Conservation (phyloP, 2,329 filamentous ascomycete genomes). For the Verticillium zaregamsianum region DNA sequence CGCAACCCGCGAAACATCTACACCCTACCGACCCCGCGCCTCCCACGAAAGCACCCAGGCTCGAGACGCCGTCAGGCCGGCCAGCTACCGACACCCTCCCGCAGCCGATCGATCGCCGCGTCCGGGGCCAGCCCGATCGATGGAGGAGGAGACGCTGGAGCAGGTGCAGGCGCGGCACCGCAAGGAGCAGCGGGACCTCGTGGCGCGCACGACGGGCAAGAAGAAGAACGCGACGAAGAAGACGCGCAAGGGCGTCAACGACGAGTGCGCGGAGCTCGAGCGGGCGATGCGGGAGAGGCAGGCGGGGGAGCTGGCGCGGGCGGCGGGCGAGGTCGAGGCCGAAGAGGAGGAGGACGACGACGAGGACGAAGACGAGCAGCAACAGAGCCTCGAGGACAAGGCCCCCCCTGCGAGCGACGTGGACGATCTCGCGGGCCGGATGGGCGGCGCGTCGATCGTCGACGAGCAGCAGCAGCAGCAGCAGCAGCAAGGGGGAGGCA, state of each 20-base stretch:
- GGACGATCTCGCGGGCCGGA: slow-evolving; percentile 4
- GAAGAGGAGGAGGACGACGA: slow-evolving; percentile 17
- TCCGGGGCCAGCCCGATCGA: slow-evolving; percentile 17
- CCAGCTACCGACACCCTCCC: background rate
- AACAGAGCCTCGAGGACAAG: slow-evolving; percentile 3
- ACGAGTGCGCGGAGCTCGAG: slow-evolving; percentile 72
- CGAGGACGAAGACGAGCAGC: slow-evolving; percentile 3
- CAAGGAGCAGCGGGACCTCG: slow-evolving; percentile 84
- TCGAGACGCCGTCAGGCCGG: no score
- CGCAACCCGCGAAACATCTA: no score
- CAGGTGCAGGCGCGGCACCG: slow-evolving; percentile 75
- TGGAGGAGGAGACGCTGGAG: slow-evolving; percentile 56
- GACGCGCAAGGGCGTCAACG: slow-evolving; percentile 69
- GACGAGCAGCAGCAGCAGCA: slow-evolving; percentile 14
- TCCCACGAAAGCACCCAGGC: no score
- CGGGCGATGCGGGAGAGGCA: slow-evolving; percentile 63
- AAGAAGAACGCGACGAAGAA: slow-evolving; percentile 95
- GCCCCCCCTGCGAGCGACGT: slow-evolving; percentile 16
- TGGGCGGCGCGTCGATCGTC: background rate
- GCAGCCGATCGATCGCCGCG: background rate
- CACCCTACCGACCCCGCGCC: no score
- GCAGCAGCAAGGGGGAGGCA: slow-evolving; percentile 30
- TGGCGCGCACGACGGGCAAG: slow-evolving; percentile 83
- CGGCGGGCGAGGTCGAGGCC: slow-evolving; percentile 24
- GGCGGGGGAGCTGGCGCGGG: slow-evolving; percentile 49